A percentile compares a stretch with the other conserved stretches of the same genome.
Evolutionary conservation across 1,139 yeast genomes (phyloP).

Genomic region (Geotrichum restrictum): DNA sequence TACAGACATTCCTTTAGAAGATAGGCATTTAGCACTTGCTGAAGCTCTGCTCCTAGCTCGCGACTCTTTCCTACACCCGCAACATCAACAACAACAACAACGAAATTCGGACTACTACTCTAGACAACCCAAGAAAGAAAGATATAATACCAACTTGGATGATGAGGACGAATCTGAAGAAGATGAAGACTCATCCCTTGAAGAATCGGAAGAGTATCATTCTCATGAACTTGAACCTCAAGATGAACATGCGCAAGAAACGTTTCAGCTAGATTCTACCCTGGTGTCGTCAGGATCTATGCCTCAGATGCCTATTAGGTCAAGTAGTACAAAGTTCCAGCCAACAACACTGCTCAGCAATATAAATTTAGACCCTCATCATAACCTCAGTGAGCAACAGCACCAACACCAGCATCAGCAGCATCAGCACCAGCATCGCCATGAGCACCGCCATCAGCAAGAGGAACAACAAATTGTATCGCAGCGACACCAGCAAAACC

Average conservation of each 20-base stretch:
- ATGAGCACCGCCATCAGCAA: too few species aligned
- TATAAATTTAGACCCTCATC: too few species aligned
- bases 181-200: background rate
- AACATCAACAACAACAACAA: too few species aligned
- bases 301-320: background rate
- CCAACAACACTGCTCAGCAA: background rate
- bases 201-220: background rate
- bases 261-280: background rate
- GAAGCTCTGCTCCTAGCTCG: conserved; percentile 16
- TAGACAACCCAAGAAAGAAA: background rate
- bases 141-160: background rate
- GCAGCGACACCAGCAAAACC: background rate
- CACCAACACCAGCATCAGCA: background rate
- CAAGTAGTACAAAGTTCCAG: conserved; percentile 1
- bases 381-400: background rate
- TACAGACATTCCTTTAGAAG: background rate
- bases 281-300: background rate
- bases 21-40: conserved; percentile 17
- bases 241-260: background rate
- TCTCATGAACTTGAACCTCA: too few species aligned
- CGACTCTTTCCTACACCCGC: conserved; percentile 4
- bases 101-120: too few species aligned
- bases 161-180: conserved; percentile 4
- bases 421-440: background rate
- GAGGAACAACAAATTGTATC: too few species aligned